These are phyloP conservation scores for Leishmania mexicana DNA, from an alignment of 208 protist species.

Conservation along the genomic window DNA sequence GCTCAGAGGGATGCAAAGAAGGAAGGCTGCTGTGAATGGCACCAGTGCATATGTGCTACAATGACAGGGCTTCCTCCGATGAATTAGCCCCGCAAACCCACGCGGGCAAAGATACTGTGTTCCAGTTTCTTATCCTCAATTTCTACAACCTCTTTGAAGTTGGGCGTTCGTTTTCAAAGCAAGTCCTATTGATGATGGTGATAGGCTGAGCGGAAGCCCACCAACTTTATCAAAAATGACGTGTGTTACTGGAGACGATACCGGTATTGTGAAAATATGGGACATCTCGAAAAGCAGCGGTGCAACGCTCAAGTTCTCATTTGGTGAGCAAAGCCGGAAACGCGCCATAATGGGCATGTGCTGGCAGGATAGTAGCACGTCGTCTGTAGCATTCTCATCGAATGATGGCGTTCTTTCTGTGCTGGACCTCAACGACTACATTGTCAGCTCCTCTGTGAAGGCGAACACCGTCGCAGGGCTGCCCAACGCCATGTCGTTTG, in stretches of 20 bases:
- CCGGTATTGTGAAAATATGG: slow-evolving; percentile 85
- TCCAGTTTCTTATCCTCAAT: neutral
- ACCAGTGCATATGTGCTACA: neutral
- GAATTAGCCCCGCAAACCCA: neutral
- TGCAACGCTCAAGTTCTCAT: slow-evolving; percentile 61
- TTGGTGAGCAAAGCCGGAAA: slow-evolving; percentile 70
- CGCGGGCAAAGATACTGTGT: neutral
- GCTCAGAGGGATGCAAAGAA: no score
- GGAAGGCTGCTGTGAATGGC: no score
- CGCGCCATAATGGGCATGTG: slow-evolving; percentile 74
- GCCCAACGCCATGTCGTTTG: slow-evolving; percentile 63
- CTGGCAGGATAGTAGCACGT: slow-evolving; percentile 64
- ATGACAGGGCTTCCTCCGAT: neutral
- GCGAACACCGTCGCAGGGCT: slow-evolving; percentile 41
- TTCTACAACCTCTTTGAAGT: neutral
- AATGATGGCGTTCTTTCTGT: slow-evolving; percentile 66
- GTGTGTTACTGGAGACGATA: slow-evolving; percentile 85
- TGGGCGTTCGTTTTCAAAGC: neutral
- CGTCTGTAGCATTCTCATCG: slow-evolving; percentile 61
- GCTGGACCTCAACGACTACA: slow-evolving; percentile 41
- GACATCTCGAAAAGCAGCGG: slow-evolving; percentile 77
- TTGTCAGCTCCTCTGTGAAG: slow-evolving; percentile 39
- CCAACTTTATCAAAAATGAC: slow-evolving; percentile 38
- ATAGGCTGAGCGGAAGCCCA: neutral
- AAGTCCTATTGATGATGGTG: neutral